A percentile compares a stretch with the other conserved stretches of the same genome.
Conservation (phyloP, 257 asterid species). For the Scutellaria baicalensis region DNA sequence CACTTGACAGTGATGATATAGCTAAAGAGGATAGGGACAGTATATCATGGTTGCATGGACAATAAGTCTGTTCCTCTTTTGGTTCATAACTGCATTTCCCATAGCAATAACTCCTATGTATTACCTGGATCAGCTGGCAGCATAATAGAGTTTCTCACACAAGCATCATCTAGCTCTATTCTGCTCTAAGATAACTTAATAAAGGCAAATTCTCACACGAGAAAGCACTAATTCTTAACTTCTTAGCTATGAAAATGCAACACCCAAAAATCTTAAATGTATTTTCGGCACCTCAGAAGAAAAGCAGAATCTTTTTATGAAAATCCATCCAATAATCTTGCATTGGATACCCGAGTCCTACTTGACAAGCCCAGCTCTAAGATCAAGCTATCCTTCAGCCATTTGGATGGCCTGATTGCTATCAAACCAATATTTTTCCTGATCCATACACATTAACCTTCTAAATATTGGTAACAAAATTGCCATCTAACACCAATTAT, state of each 20-base stretch:
- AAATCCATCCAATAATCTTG: background rate
- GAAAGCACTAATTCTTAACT: constrained; percentile 8
- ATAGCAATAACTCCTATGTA: background rate
- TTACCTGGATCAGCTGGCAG: no score
- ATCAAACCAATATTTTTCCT: background rate
- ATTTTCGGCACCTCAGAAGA: background rate
- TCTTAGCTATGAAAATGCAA: background rate
- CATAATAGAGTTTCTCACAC: no score
- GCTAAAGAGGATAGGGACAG: background rate
- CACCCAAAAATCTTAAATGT: background rate
- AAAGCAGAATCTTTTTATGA: background rate
- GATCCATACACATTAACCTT: background rate
- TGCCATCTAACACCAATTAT: background rate
- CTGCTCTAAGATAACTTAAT: background rate
- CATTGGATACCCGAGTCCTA: background rate
- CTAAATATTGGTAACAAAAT: background rate
- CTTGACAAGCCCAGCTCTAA: background rate
- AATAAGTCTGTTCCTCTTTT: background rate
- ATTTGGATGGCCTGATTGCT: background rate
- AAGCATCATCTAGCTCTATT: background rate
- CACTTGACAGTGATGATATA: background rate
- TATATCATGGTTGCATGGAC: background rate
- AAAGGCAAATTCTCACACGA: background rate
- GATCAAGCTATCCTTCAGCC: constrained; percentile 2
- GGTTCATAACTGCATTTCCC: background rate